Evolutionary conservation across 1,284 basidiomycete species (phyloP).

Genomic region (Cutaneotrichosporon mucoides): DNA sequence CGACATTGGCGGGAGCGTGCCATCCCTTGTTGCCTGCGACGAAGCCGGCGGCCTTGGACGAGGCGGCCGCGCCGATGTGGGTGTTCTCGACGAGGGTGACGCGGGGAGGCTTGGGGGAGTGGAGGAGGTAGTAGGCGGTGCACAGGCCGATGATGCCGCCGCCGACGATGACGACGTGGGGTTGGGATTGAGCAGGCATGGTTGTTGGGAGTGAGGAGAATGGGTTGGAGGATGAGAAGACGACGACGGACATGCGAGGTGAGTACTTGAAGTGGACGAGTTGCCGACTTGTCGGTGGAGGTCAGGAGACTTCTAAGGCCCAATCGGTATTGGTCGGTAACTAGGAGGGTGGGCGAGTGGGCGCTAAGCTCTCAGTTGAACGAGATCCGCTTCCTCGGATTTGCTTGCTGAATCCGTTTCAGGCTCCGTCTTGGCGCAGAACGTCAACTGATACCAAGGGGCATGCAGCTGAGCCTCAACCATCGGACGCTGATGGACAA

Average conservation of each 20-base stretch:
- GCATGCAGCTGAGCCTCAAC: too few relatives aligned
- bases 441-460: too few relatives aligned
- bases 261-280: background rate
- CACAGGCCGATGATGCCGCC: constrained; percentile 77
- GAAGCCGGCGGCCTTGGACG: constrained; percentile 83
- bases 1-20: constrained; percentile 51
- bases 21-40: constrained; percentile 62
- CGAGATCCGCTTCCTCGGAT: too few relatives aligned
- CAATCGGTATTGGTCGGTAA: too few relatives aligned
- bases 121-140: constrained; percentile 55
- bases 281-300: background rate
- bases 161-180: constrained; percentile 41
- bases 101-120: constrained; percentile 3
- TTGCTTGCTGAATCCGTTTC: too few relatives aligned
- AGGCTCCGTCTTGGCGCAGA: too few relatives aligned
- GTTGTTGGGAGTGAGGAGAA: background rate
- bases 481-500: too few relatives aligned
- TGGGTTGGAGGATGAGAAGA: background rate
- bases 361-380: too few relatives aligned
- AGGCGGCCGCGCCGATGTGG: constrained; percentile 53
- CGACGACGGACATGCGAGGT: background rate
- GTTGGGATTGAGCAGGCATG: background rate
- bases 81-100: constrained; percentile 59
- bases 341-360: too few relatives aligned
- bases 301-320: too few relatives aligned